Conservation (phyloP, 1,284 basidiomycete species). For the Heterobasidion irregulare region DNA sequence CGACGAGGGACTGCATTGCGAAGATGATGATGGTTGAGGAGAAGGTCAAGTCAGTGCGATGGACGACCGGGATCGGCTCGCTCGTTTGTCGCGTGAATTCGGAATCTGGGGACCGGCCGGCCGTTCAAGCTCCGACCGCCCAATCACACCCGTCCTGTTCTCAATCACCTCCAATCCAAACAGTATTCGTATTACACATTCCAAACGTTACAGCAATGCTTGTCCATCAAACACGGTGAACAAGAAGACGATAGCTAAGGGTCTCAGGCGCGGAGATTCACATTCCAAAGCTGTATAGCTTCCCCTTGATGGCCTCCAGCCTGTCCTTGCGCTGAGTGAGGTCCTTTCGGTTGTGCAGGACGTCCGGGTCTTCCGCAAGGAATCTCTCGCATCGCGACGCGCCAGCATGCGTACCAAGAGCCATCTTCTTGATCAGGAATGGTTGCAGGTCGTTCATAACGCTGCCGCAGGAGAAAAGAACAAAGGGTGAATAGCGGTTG, state of each 20-base stretch:
- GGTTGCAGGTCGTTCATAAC: conserved; percentile 26
- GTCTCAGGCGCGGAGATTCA: neutral
- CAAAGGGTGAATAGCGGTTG: neutral
- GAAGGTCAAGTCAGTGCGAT: conserved; percentile 6
- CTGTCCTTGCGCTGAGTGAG: conserved; percentile 21
- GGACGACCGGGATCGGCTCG: neutral
- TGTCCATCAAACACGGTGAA: neutral
- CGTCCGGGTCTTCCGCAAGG: conserved; percentile 32
- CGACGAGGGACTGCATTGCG: conserved; percentile 20
- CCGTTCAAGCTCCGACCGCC: neutral
- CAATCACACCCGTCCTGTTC: neutral
- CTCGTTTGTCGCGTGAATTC: conserved; percentile 5
- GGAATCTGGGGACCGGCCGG: neutral
- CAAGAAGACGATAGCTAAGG: neutral
- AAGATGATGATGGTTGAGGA: conserved; percentile 6
- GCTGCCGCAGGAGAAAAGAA: neutral
- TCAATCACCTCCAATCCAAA: neutral
- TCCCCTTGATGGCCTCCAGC: conserved; percentile 23
- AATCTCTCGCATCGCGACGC: conserved; percentile 27
- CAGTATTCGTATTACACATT: too few relatives aligned
- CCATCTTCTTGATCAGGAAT: conserved; percentile 29
- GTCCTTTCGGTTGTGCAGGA: conserved; percentile 28
- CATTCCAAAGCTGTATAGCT: conserved; percentile 24
- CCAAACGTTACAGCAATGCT: too few relatives aligned
- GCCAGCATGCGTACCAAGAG: conserved; percentile 26